These are phyloP conservation scores for Podospora anserina DNA, from an alignment of 495 filamentous ascomycete species.

Conservation along the genomic window DNA sequence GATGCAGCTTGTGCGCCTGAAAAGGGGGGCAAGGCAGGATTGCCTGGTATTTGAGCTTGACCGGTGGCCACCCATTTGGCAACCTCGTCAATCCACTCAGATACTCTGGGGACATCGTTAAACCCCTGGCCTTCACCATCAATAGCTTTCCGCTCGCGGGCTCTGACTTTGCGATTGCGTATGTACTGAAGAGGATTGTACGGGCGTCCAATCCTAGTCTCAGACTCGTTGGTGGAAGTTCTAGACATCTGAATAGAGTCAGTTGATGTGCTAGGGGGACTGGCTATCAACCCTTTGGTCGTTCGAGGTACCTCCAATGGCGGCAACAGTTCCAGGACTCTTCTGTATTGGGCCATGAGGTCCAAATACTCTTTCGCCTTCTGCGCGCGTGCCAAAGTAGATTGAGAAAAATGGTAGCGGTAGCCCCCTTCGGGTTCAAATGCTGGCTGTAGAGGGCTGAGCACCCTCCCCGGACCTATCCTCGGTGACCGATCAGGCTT, in stretches of 20 bases:
- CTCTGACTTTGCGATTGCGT: slow-evolving; percentile 76
- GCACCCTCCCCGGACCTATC: slow-evolving; percentile 31
- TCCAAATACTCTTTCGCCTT: slow-evolving; percentile 77
- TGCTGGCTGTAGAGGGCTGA: slow-evolving; percentile 44
- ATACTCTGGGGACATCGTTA: slow-evolving; percentile 64
- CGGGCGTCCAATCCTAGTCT: slow-evolving; percentile 48
- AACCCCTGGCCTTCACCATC: slow-evolving; percentile 73
- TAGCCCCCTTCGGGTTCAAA: slow-evolving; percentile 42
- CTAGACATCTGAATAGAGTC: slow-evolving; percentile 20
- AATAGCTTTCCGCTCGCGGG: slow-evolving; percentile 65
- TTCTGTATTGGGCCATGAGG: slow-evolving; percentile 73
- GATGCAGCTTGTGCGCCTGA: slow-evolving; percentile 38
- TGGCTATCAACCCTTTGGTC: slow-evolving; percentile 30
- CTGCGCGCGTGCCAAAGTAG: slow-evolving; percentile 73
- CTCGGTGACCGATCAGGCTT: slow-evolving; percentile 45
- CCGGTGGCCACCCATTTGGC: slow-evolving; percentile 47
- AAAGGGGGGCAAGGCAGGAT: slow-evolving; percentile 56
- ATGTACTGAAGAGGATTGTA: slow-evolving; percentile 90
- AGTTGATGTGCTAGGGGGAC: slow-evolving; percentile 33
- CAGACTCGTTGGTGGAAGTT: slow-evolving; percentile 15
- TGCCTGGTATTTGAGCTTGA: slow-evolving; percentile 39
- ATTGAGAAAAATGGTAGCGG: slow-evolving; percentile 66
- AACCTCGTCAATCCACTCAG: slow-evolving; percentile 70
- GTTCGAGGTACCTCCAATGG: slow-evolving; percentile 54
- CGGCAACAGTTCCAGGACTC: slow-evolving; percentile 69